Evolutionary conservation across 352 stramenopile species (phyloP), one percentile per base, ranked within the genome.

Genomic region (Pythium plurisporium): DNA sequence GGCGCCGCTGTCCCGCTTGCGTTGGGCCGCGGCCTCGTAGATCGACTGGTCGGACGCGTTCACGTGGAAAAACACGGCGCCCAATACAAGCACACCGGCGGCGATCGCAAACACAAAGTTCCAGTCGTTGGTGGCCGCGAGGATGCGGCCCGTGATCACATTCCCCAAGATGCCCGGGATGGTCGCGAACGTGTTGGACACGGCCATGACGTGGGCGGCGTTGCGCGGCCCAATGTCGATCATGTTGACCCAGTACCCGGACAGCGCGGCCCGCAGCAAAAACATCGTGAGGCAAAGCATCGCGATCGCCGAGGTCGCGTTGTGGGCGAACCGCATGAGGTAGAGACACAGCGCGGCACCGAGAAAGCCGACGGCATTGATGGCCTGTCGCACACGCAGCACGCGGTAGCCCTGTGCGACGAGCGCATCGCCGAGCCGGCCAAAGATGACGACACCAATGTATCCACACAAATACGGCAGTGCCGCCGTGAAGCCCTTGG

Each of bases 161-260:
- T 95, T 95, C 17, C 86, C 86, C 47, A 95, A 57, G 49, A 95
- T 92, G 15, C 86, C 86, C 6, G 86, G 86, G 29, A 95, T 79
- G 0, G 86, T 95, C 33, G 74, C 82, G 45, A 95, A 82, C 26
- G 86, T 94, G 61, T 95, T 95, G 47, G 82, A 93, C 47, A 95
- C 73, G 38, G 79, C 86, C 86, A 95, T 95, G 49, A 95, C 72
- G 63, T 94, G 80, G 5, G 79, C 86, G 4, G 86, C 86, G 62
- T 94, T 78, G 41, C 81, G 74, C 14, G 83, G 80, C 0, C 69
- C 83, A 47, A 95, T 83, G 70, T 95, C 86, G 52, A 95, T 91
- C 86, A 95, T 95, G 63, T 95, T 95, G 55, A 95, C 82, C 83
- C 83, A 95, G 65, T 89, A 95, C 17, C 86, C 86, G 38, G 79